These are phyloP conservation scores for Apiotrichum mycotoxinovorans DNA, from an alignment of 1,284 basidiomycete species.

Conservation along the genomic window DNA sequence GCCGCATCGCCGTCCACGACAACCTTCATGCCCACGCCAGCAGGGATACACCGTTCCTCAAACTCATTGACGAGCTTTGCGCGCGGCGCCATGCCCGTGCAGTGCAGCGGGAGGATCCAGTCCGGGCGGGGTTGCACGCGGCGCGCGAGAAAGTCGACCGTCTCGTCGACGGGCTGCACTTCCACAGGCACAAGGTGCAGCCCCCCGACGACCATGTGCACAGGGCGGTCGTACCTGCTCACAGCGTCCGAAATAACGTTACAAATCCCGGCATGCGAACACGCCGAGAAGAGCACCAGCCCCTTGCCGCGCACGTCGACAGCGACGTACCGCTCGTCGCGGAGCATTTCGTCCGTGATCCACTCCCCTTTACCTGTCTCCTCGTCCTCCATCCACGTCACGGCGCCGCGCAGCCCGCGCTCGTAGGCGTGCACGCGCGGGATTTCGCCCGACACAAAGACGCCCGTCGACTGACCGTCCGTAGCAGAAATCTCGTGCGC, in stretches of 20 bases:
- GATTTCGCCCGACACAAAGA: conserved; percentile 74
- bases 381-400: conserved; percentile 58
- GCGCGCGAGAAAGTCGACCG: conserved; percentile 65
- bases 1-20: conserved; percentile 47
- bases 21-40: conserved; percentile 66
- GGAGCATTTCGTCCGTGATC: conserved; percentile 66
- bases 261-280: conserved; percentile 77
- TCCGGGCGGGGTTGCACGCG: conserved; percentile 61
- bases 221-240: conserved; percentile 60
- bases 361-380: conserved; percentile 47
- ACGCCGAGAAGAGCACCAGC: conserved; percentile 75
- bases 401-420: conserved; percentile 62
- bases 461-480: conserved; percentile 66
- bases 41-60: conserved; percentile 64
- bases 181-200: conserved; percentile 70
- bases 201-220: conserved; percentile 78
- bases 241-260: conserved; percentile 71
- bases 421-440: conserved; percentile 67
- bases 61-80: conserved; percentile 63
- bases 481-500: conserved; percentile 63
- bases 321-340: conserved; percentile 74
- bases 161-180: conserved; percentile 61
- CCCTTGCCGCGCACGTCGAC: conserved; percentile 75
- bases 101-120: conserved; percentile 77
- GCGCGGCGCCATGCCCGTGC: conserved; percentile 69